These are phyloP conservation scores for Phlebiopsis gigantea DNA, from an alignment of 768 basidiomycete genomes.

Conservation along the genomic window DNA sequence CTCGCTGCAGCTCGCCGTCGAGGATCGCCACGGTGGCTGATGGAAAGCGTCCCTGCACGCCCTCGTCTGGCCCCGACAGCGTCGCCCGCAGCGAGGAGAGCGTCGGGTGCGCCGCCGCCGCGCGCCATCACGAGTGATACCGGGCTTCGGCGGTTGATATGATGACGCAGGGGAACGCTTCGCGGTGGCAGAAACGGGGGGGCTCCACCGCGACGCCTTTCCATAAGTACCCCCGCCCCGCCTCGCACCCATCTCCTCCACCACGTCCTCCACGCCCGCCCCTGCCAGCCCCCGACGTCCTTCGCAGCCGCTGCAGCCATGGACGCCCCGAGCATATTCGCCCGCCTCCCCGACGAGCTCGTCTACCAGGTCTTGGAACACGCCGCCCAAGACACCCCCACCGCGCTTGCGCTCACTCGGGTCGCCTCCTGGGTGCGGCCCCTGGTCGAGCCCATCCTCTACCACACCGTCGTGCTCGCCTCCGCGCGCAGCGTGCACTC, in stretches of 20 bases:
- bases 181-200: neutral
- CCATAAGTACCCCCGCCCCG: neutral
- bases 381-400: conserved; percentile 26
- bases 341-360: conserved; percentile 29
- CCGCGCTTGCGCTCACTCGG: conserved; percentile 29
- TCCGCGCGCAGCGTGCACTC: conserved; percentile 25
- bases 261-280: too few species aligned
- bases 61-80: neutral
- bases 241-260: too few species aligned
- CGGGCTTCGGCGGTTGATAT: conserved; percentile 4
- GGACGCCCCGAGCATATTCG: conserved; percentile 17
- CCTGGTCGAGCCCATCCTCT: conserved; percentile 31
- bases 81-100: neutral
- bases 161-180: conserved; percentile 5
- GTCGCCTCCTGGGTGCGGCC: conserved; percentile 30
- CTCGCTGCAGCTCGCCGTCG: neutral
- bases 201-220: neutral
- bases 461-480: conserved; percentile 32
- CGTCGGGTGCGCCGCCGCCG: neutral
- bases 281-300: too few species aligned
- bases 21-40: neutral
- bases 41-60: neutral
- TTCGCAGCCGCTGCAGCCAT: too few species aligned
- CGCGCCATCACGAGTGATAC: conserved; percentile 4
- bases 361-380: conserved; percentile 31